Conservation (phyloP, 2,329 filamentous ascomycete species). For the Gaeumannomyces sp. region DNA sequence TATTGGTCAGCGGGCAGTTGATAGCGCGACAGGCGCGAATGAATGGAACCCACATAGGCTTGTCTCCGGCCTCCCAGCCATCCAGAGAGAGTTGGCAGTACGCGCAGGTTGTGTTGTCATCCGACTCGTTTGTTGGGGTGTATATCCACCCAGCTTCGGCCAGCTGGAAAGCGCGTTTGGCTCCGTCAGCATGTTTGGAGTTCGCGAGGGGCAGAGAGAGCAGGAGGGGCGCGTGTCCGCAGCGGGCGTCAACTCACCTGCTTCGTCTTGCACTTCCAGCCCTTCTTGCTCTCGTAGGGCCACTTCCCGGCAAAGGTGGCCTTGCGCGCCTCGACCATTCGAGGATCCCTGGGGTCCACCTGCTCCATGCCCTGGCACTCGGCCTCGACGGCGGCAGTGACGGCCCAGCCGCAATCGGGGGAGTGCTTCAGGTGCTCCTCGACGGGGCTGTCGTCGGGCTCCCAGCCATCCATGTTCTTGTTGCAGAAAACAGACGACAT, state of each 20-base stretch:
- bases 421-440: constrained; percentile 82
- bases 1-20: constrained; percentile 10
- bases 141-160: constrained; percentile 92
- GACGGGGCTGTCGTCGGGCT: constrained; percentile 75
- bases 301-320: constrained; percentile 79
- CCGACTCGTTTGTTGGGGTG: constrained; percentile 73
- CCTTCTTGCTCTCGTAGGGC: constrained; percentile 84
- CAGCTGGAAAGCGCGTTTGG: constrained; percentile 47
- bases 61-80: constrained; percentile 89
- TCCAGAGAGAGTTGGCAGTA: constrained; percentile 89
- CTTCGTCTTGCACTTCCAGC: constrained; percentile 83
- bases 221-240: not conserved
- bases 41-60: constrained; percentile 60
- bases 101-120: constrained; percentile 84
- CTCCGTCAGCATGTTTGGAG: not conserved
- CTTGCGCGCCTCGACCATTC: constrained; percentile 70
- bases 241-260: constrained; percentile 54
- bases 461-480: constrained; percentile 86
- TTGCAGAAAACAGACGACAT: constrained; percentile 83
- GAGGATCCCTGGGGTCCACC: constrained; percentile 66
- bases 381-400: constrained; percentile 58
- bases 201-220: not conserved
- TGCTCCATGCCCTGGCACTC: constrained; percentile 56
- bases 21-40: not conserved
- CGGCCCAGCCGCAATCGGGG: constrained; percentile 79